Evolutionary conservation across 441 rosid genomes (phyloP).

Genomic region (Euphorbia schlechtendalii): DNA sequence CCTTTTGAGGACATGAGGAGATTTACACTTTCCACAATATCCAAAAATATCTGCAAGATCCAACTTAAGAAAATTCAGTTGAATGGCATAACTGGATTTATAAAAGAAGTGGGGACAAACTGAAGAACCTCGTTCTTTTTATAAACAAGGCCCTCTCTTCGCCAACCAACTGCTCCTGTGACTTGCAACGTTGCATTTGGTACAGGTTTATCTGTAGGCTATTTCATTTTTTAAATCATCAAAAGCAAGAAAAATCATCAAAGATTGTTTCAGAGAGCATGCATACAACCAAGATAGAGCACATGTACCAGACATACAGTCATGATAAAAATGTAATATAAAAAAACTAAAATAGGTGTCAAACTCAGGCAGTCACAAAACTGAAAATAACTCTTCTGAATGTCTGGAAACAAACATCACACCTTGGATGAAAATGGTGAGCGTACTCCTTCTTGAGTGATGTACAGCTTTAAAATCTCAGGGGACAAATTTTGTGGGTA

Average conservation of each 20-base stretch:
- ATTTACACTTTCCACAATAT: conserved; percentile 96
- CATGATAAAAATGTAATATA: not conserved
- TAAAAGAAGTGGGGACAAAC: conserved; percentile 5
- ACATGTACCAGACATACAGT: not conserved
- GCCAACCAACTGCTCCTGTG: conserved; percentile 99
- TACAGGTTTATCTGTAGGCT: conserved; percentile 87
- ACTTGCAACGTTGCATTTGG: conserved; percentile 99
- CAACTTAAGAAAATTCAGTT: conserved; percentile 18
- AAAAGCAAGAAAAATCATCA: conserved; percentile 12
- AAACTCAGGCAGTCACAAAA: no score
- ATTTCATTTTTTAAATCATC: conserved; percentile 16
- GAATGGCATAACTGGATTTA: conserved; percentile 4
- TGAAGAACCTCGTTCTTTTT: conserved; percentile 86
- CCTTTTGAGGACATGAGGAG: conserved; percentile 99
- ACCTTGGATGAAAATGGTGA: conserved; percentile 98
- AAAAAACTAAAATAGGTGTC: no score
- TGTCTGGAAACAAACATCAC: conserved; percentile 15
- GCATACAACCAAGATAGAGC: conserved; percentile 8
- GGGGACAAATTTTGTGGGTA: conserved; percentile 98
- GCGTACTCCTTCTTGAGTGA: conserved; percentile 97
- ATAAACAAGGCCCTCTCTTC: conserved; percentile 95
- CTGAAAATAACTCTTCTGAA: no score
- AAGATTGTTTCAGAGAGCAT: no score
- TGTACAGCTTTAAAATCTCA: conserved; percentile 93
- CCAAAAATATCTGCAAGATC: conserved; percentile 73